Conservation (phyloP, 2,329 filamentous ascomycete genomes). For the Cercospora canescens region DNA sequence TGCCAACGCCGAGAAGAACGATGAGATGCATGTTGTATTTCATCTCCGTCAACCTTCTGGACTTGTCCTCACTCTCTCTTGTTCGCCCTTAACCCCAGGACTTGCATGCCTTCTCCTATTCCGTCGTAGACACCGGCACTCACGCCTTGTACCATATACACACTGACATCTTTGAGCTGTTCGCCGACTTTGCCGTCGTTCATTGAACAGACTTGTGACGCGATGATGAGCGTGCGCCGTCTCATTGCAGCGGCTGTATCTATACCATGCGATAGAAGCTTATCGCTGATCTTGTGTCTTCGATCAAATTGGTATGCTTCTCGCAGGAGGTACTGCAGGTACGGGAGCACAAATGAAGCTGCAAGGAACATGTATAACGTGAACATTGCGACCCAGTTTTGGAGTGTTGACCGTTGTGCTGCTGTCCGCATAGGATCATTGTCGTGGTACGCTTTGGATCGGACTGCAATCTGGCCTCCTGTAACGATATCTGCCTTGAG, state of each 20-base stretch:
- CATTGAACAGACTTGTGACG: slow-evolving; percentile 58
- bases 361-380: slow-evolving; percentile 51
- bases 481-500: not conserved
- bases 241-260: slow-evolving; percentile 56
- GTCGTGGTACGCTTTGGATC: not conserved
- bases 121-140: slow-evolving; percentile 69
- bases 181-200: slow-evolving; percentile 66
- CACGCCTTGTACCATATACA: slow-evolving; percentile 65
- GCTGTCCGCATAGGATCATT: not conserved
- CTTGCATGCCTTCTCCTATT: slow-evolving; percentile 53
- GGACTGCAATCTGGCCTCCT: slow-evolving; percentile 22
- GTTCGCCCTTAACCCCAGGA: slow-evolving; percentile 40
- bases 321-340: slow-evolving; percentile 56
- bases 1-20: not conserved
- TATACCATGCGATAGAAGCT: slow-evolving; percentile 54
- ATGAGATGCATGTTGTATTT: not conserved
- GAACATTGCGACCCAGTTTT: slow-evolving; percentile 23
- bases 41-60: not conserved
- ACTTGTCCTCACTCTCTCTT: not conserved
- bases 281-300: slow-evolving; percentile 64
- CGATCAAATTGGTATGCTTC: slow-evolving; percentile 64
- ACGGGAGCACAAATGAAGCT: slow-evolving; percentile 62
- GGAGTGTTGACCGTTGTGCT: slow-evolving; percentile 23
- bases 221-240: slow-evolving; percentile 53
- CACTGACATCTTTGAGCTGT: slow-evolving; percentile 54